phyloP scores from a whole-genome alignment of 225 moss, liverwort and hornwort genomes.

The Polytrichum formosum region DNA sequence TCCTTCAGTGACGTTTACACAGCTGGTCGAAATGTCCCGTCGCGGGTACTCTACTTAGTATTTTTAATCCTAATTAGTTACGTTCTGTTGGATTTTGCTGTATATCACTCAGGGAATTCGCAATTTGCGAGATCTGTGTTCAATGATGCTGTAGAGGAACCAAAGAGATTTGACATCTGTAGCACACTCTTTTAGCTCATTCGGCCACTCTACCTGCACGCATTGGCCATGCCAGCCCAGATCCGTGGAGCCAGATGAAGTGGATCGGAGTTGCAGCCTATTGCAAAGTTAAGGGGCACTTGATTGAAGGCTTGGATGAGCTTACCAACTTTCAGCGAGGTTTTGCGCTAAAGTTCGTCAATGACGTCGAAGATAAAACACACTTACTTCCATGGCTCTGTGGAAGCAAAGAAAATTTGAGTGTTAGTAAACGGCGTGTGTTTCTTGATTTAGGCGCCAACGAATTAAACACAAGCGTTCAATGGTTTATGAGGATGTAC shows the following conservation, averaged over 20 bases:
- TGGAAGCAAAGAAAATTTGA: slow-evolving; percentile 49
- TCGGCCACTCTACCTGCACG: neutral
- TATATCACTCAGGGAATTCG: slow-evolving; percentile 11
- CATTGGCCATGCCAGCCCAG: slow-evolving; percentile 1
- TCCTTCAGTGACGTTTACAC: slow-evolving; percentile 13
- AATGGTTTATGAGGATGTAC: slow-evolving; percentile 48
- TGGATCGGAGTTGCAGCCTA: slow-evolving; percentile 58
- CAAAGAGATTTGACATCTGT: slow-evolving; percentile 5
- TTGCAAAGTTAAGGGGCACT: slow-evolving; percentile 62
- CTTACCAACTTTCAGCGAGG: slow-evolving; percentile 60
- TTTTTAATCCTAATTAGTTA: slow-evolving; percentile 25
- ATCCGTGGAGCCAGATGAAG: slow-evolving; percentile 70
- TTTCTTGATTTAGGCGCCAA: slow-evolving; percentile 64
- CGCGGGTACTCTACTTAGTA: slow-evolving; percentile 15
- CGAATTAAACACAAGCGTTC: slow-evolving; percentile 35
- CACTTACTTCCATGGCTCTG: slow-evolving; percentile 56
- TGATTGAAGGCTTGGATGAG: slow-evolving; percentile 63
- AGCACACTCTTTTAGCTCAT: slow-evolving; percentile 14
- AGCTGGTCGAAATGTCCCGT: slow-evolving; percentile 7
- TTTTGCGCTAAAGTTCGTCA: slow-evolving; percentile 34
- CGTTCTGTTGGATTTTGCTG: slow-evolving; percentile 15
- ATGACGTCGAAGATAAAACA: slow-evolving; percentile 55
- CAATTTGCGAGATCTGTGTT: slow-evolving; percentile 10
- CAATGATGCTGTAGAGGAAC: slow-evolving; percentile 1
- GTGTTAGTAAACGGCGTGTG: slow-evolving; percentile 31